Conservation (phyloP, 306 rosid genomes). For the Gillenia trifoliata region DNA sequence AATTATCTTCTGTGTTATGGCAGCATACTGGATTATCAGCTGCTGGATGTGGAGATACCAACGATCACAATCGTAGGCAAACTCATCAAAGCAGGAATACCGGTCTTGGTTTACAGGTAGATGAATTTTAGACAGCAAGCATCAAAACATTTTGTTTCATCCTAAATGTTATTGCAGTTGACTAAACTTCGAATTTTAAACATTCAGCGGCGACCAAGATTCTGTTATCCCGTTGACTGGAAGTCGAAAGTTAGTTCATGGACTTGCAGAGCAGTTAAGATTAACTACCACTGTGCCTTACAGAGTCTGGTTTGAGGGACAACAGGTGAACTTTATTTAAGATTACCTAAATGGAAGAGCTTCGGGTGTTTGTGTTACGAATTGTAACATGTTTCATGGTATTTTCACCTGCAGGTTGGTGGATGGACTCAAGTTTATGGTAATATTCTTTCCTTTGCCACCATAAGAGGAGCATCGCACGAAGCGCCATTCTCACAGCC, state of each 20-base stretch:
- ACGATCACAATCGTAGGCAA: conserved; percentile 68
- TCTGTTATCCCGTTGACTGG: conserved; percentile 94
- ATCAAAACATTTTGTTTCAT: not conserved
- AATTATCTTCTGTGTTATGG: conserved; percentile 2
- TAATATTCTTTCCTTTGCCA: conserved; percentile 79
- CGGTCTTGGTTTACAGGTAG: conserved; percentile 85
- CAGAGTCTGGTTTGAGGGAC: conserved; percentile 89
- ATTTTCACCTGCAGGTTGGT: conserved; percentile 60
- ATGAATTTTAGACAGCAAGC: not conserved
- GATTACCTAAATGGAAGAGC: not conserved
- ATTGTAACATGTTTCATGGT: not conserved
- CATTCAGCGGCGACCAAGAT: conserved; percentile 91
- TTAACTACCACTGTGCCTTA: conserved; percentile 73
- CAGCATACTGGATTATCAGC: conserved; percentile 69
- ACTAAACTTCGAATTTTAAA: not conserved
- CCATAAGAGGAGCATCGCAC: conserved; percentile 91
- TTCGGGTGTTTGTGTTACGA: not conserved
- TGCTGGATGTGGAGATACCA: conserved; percentile 72
- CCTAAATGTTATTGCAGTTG: conserved; percentile 1
- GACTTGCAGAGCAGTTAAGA: conserved; percentile 58
- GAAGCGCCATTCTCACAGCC: conserved; percentile 99
- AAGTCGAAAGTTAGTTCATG: conserved; percentile 75
- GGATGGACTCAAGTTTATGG: conserved; percentile 99
- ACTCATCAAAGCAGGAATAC: conserved; percentile 67
- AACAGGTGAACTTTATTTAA: conserved; percentile 47